Evolutionary conservation across 2,329 filamentous ascomycete species (phyloP), one percentile per base, ranked within the genome.

Genomic region (Cladosporium sphaerospermum): DNA sequence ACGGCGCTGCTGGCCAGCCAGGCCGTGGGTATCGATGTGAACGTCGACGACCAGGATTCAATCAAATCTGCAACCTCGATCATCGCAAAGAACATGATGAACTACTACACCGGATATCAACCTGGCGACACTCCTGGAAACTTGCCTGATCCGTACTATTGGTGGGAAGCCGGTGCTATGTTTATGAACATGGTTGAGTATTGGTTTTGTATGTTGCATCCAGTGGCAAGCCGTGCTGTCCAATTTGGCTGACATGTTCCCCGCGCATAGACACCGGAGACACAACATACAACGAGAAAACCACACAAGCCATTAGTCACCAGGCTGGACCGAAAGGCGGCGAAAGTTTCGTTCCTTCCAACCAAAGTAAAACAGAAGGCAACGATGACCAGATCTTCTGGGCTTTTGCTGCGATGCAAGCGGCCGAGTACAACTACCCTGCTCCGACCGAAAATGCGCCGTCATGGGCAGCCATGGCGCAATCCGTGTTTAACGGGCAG

Each of bases 161-260:
- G 85, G 85, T 88, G 84, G 85, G 81, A 88, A 65, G 81, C 80
- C 28, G 67, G 67, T 13, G 67, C 62, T 46, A 69, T 89, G 71
- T 86, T 85, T 76, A 81, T 83, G 57, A 79, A 82, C 1, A 72
- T 86, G 61, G 75, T 88, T 40, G 83, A 88, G 67, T 88, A 88
- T 67, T 85, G 82, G 80, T 79, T 83, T 57, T 76, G 83, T 57
- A 75, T 80, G 53, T 51, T 39, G 32, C 16, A 10, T 23, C n/a
- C 2, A n/a, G 16, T 39, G 36, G 19, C 23, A 28, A 28, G 23
- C 23, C 23, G 23, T 28, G 23, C 5, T 33, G 9, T 23, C 46
- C 37, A 47, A 14, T 34, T 18, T 41, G 13, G 42, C 42, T 44
- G 14, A 44, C 42, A 1, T n/a, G 3, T 14, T 7, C 3, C 13